Percentiles rank a stretch among this genome's conserved stretches.
Conservation (phyloP, 306 rosid species). For the Quercus cerris region DNA sequence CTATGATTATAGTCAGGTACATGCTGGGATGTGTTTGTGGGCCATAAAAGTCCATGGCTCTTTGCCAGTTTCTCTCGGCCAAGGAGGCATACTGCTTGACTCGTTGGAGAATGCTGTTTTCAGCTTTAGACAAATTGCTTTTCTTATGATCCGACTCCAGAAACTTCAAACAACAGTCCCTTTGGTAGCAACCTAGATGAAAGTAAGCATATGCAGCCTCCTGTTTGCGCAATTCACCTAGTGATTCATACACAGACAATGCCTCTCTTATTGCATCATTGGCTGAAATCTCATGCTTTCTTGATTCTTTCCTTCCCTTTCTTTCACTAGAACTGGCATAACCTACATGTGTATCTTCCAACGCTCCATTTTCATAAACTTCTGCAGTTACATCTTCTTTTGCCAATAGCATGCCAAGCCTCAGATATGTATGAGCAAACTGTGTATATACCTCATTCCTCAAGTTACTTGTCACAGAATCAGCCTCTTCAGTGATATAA, state of each 20-base stretch:
- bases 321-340: constrained; percentile 34
- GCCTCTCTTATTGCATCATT: constrained; percentile 94
- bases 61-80: constrained; percentile 95
- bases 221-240: constrained; percentile 88
- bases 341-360: constrained; percentile 37
- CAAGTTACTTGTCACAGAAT: constrained; percentile 44
- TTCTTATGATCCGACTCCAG: constrained; percentile 60
- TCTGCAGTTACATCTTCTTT: constrained; percentile 73
- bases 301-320: constrained; percentile 45
- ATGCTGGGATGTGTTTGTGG: constrained; percentile 74
- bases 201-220: constrained; percentile 92
- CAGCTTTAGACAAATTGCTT: constrained; percentile 45
- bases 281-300: constrained; percentile 88
- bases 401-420: constrained; percentile 95
- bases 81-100: constrained; percentile 85
- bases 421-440: constrained; percentile 84
- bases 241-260: constrained; percentile 68
- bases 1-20: constrained; percentile 73
- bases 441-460: constrained; percentile 82
- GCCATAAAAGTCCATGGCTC: constrained; percentile 75
- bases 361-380: constrained; percentile 58
- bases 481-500: constrained; percentile 41
- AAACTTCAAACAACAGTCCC: constrained; percentile 83
- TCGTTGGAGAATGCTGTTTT: constrained; percentile 56
- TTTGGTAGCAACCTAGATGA: constrained; percentile 86